Conservation (phyloP, 2,329 filamentous ascomycete species). For the Alternaria brassicicola region DNA sequence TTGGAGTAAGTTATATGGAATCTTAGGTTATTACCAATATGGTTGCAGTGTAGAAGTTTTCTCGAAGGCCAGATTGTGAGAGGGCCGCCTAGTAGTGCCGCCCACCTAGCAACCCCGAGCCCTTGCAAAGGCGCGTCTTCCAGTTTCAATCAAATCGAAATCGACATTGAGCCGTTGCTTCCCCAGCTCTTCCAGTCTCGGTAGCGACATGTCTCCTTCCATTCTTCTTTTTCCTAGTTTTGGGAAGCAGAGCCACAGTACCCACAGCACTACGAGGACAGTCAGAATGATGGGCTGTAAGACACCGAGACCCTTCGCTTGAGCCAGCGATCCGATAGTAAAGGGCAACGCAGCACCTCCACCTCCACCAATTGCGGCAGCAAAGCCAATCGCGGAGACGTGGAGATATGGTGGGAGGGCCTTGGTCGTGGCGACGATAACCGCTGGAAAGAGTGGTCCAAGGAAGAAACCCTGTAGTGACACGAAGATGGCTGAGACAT, state of each 20-base stretch:
- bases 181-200: neutral
- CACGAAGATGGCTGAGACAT: slow-evolving; percentile 72
- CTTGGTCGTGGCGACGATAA: slow-evolving; percentile 72
- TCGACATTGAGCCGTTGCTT: neutral
- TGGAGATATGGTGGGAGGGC: slow-evolving; percentile 75
- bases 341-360: slow-evolving; percentile 71
- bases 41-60: neutral
- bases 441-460: slow-evolving; percentile 76
- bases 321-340: slow-evolving; percentile 69
- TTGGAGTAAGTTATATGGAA: too few species aligned
- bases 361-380: slow-evolving; percentile 73
- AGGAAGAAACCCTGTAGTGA: slow-evolving; percentile 76
- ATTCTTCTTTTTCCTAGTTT: slow-evolving; percentile 15
- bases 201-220: neutral
- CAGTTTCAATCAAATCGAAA: neutral
- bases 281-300: slow-evolving; percentile 63
- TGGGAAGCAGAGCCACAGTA: slow-evolving; percentile 55
- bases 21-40: too few species aligned
- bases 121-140: neutral
- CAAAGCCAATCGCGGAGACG: slow-evolving; percentile 77
- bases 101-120: neutral
- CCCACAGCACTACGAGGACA: slow-evolving; percentile 55
- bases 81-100: too few species aligned
- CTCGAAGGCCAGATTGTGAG: too few species aligned
- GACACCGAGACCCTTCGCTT: slow-evolving; percentile 61